Base-by-base conservation (phyloP, 768 basidiomycete species). In the Auricularia sp. region DNA sequence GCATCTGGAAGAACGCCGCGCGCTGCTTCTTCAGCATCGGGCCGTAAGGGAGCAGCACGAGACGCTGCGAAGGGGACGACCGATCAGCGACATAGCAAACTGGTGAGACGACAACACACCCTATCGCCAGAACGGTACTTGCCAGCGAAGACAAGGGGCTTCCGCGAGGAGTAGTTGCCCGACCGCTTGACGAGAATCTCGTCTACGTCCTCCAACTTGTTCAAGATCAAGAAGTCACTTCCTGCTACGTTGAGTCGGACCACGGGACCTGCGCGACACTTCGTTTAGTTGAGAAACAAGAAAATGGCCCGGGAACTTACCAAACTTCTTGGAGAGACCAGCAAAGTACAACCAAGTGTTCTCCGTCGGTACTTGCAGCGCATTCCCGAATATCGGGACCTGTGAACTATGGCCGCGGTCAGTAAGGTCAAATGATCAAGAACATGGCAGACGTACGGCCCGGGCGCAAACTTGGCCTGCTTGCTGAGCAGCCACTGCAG, bases 41-140 rank as follows among this genome's bases (percentile, higher is more conserved):
- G 21, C 69, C 69, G 58, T 70, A 70, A 8, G 68, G 65, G 5
- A 70, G 59, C 18, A 69, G 63, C 4, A 69, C 66, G 16, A 70
- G 56, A 4, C 69, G 66, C 65, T 64, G 47, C 8, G 4, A 56
- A 14, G 24, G 35, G 35, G 8, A 7, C 39, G 39, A 51, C 7
- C 10, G 18, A 51, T 51, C 47, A 51, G 21, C 21, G 47, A 10
- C 47, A 42, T 51, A 11, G 10, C 21, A 8, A 21, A 13, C 6
- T 18, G 47, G 6, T 8, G 21, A 18, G 18, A 51, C 24, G 6
- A 18, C 18, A 51, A 6, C n/a, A 16, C 54, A 64, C 63, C 47
- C 65, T 70, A 39, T 67, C 62, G 10, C 59, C 37, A 8, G 69
- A 69, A 7, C 62, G 69, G 39, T 70, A 67, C 44, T 67, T 70